Evolutionary conservation across 768 basidiomycete species (phyloP), one percentile per base, ranked within the genome.

Genomic region (Russula sp.): DNA sequence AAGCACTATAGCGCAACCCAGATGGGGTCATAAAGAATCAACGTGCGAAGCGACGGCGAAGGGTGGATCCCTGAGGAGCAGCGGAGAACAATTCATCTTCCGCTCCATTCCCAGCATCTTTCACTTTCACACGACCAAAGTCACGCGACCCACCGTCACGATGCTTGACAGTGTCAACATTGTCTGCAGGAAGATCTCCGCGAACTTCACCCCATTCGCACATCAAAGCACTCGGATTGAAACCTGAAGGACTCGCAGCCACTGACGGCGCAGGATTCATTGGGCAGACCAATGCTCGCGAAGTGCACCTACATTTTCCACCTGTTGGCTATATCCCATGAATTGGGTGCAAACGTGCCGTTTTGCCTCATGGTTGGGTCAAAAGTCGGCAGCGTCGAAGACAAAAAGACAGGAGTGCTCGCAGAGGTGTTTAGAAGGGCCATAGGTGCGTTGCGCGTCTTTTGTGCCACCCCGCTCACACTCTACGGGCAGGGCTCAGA

Each of bases 291-390:
- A 86, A 83, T 70, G 96, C 97, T n/a, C 83, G 97, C 64, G 96
- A 98, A 82, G 93, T 93, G 67, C 34, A 75, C 68, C 49, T 51
- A 14, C 18, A n/a, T n/a, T n/a, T n/a, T n/a, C n/a, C n/a, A n/a
- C n/a, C n/a, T n/a, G n/a, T n/a, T n/a, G n/a, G n/a, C 93, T 0
- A 83, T 98, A 32, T 88, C 93, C 7, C 95, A 98, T 61, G 97
- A 98, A 69, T 81, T 99, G 0, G 97, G 97, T 0, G 76, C 82
- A 22, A 97, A 97, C 69, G 95, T 98, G 1, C 97, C 97, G 0
- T 98, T 99, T 72, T 98, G 96, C 73, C 93, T 94, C 5, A 98
- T 98, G 93, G 97, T 98, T 45, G 97, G 97, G 0, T 89, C 87
- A n/a, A 97, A 99, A 74, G 97, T 98, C 63, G 98, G 97, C 72